Evolutionary conservation across 257 asterid species (phyloP).

Genomic region (Schizonepeta tenuifolia): DNA sequence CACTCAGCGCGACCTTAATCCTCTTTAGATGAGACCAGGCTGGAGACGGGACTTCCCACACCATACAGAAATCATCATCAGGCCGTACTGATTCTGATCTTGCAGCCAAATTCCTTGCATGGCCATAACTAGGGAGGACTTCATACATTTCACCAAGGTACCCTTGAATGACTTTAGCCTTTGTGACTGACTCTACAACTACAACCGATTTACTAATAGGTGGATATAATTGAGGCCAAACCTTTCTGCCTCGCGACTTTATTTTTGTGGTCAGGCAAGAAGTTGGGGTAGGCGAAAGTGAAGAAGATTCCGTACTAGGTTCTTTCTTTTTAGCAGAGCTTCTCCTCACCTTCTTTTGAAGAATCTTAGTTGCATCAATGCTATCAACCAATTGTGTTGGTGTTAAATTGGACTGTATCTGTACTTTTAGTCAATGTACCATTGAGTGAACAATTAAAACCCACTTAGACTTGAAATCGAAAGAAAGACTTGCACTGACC

Average conservation of each 20-base stretch:
- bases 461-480: conserved; percentile 25
- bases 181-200: conserved; percentile 86
- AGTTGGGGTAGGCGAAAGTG: conserved; percentile 36
- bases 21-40: conserved; percentile 97
- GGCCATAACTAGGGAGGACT: conserved; percentile 94
- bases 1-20: conserved; percentile 84
- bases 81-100: conserved; percentile 96
- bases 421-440: conserved; percentile 38
- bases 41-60: conserved; percentile 95
- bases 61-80: conserved; percentile 94
- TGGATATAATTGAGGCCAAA: conserved; percentile 73
- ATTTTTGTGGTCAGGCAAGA: too few species aligned
- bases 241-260: conserved; percentile 40
- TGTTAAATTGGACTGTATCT: conserved; percentile 49
- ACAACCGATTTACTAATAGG: conserved; percentile 72
- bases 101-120: conserved; percentile 94
- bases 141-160: conserved; percentile 95
- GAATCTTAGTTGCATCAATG: conserved; percentile 38
- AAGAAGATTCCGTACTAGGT: conserved; percentile 39
- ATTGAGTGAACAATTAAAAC: conserved; percentile 30
- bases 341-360: conserved; percentile 39
- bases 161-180: conserved; percentile 92
- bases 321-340: conserved; percentile 45
- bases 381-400: conserved; percentile 42
- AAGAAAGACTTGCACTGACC: conserved; percentile 49